phyloP scores from a whole-genome alignment of 805 yeast species.

The Lachancea mirantina region DNA sequence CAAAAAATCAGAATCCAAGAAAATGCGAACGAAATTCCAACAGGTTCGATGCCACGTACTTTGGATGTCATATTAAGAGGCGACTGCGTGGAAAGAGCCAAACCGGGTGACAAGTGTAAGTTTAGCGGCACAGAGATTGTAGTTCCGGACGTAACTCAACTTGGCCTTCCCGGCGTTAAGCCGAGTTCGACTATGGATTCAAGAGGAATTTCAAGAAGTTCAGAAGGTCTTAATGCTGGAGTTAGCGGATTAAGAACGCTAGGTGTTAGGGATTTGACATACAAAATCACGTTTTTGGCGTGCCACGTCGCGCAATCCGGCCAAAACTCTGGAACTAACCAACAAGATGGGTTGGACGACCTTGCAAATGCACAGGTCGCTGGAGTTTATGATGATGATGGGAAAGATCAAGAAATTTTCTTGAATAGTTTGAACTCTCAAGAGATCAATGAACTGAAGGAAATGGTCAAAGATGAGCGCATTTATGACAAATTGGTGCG shows the following conservation, averaged over 20 bases:
- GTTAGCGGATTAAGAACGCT: conserved; percentile 80
- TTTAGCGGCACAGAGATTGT: conserved; percentile 94
- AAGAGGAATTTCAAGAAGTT: conserved; percentile 34
- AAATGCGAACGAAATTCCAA: conserved; percentile 92
- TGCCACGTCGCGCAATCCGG: conserved; percentile 74
- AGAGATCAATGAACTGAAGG: conserved; percentile 77
- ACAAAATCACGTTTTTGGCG: conserved; percentile 84
- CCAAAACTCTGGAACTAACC: conserved; percentile 18
- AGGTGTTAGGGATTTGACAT: conserved; percentile 94
- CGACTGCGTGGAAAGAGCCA: conserved; percentile 89
- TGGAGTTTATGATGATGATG: conserved; percentile 37
- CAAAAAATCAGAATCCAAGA: conserved; percentile 93
- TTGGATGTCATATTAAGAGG: conserved; percentile 89
- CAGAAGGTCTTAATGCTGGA: conserved; percentile 72
- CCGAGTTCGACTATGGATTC: conserved; percentile 74
- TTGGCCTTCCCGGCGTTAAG: conserved; percentile 92
- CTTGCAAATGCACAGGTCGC: conserved; percentile 19
- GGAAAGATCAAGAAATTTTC: conserved; percentile 73
- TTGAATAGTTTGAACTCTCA: conserved; percentile 69
- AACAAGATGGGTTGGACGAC: conserved; percentile 15
- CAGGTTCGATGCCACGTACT: conserved; percentile 98
- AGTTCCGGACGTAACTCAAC: conserved; percentile 87
- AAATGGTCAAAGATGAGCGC: conserved; percentile 85
- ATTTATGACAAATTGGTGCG: conserved; percentile 77
- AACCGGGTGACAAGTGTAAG: conserved; percentile 93